Base-by-base conservation (phyloP, 306 rosid genomes). In the Ziziphus jujuba region DNA sequence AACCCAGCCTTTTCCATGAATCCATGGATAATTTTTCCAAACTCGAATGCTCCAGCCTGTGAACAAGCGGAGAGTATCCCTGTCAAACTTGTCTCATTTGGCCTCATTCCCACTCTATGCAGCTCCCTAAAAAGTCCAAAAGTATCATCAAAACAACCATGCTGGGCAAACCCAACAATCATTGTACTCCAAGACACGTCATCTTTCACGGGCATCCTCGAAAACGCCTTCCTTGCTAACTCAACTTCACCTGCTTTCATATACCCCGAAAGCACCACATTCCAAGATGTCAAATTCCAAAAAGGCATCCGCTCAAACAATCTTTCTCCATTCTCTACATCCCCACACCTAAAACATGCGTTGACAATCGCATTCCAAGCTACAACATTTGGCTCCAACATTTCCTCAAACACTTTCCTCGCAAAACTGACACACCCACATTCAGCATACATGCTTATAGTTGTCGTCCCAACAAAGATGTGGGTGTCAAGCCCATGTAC, bases 121-220 rank as follows among this genome's bases (percentile, higher is more conserved):
- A 92, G 70, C 59, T 81, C 81, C 89, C 89, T 75, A 79, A 93
- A 93, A 81, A 86, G 66, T 50, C 80, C 82, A 80, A 90, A 84
- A 68, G 96, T 89, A 69, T 83, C 79, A 56, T 86, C 72, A 73
- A 89, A 90, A 50, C 56, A 82, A 54, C 93, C 89, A 31, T 58
- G 70, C 5, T 83, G 93, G 57, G 90, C 76, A 81, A 84, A 86
- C 79, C 91, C 98, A 72, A 85, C 85, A 75, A 90, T 88, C 90
- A 93, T 84, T 33, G 85, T 93, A 75, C 97, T 86, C 98, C 93
- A 93, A 28, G 91, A 93, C 60, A 88, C 89, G 45, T 74, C 96
- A 52, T 93, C 90, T 75, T 78, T 84, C 54, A 77, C 19, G 31
- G 78, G 80, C 89, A 92, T 90, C 24, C 81, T 80, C 58, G 38